Evolutionary conservation across 805 yeast genomes (phyloP).

Genomic region (Teunomyces barrocoloradensis): DNA sequence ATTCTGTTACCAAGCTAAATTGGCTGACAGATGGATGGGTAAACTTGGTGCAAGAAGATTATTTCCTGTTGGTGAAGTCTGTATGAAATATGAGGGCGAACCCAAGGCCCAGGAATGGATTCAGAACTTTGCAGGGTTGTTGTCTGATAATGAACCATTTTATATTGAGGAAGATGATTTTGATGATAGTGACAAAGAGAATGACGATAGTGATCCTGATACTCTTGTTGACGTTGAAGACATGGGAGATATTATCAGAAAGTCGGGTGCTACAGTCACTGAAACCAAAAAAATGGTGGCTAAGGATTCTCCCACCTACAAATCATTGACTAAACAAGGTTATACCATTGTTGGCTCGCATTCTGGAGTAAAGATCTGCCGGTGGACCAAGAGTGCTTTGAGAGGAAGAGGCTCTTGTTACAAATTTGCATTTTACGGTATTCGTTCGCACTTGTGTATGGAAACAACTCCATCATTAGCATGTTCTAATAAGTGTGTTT

Average conservation of each 20-base stretch:
- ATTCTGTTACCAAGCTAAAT: slow-evolving; percentile 82
- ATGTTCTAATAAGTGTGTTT: slow-evolving; percentile 92
- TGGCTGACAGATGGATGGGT: slow-evolving; percentile 71
- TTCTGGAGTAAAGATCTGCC: slow-evolving; percentile 90
- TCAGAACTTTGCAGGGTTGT: slow-evolving; percentile 52
- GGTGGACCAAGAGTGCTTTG: slow-evolving; percentile 94
- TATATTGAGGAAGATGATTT: slow-evolving; percentile 56
- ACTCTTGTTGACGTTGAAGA: slow-evolving; percentile 81
- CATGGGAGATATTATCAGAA: slow-evolving; percentile 62
- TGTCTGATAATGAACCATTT: slow-evolving; percentile 72
- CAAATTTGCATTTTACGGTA: slow-evolving; percentile 89
- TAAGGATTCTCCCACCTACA: slow-evolving; percentile 81
- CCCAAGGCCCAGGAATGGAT: slow-evolving; percentile 65
- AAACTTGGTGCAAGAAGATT: slow-evolving; percentile 84
- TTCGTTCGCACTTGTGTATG: slow-evolving; percentile 89
- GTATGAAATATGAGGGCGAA: slow-evolving; percentile 70
- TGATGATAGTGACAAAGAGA: slow-evolving; percentile 49
- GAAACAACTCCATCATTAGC: slow-evolving; percentile 93
- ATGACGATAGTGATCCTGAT: slow-evolving; percentile 31
- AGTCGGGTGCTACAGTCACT: slow-evolving; percentile 21
- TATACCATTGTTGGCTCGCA: slow-evolving; percentile 91
- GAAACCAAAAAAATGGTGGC: slow-evolving; percentile 80
- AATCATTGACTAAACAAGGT: slow-evolving; percentile 88
- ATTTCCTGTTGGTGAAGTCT: slow-evolving; percentile 79
- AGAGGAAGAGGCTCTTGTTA: slow-evolving; percentile 95